A percentile compares a stretch with the other conserved stretches of the same genome.
These are phyloP conservation scores for Endocarpon pusillum DNA, from an alignment of 495 filamentous ascomycete genomes.

Conservation along the genomic window DNA sequence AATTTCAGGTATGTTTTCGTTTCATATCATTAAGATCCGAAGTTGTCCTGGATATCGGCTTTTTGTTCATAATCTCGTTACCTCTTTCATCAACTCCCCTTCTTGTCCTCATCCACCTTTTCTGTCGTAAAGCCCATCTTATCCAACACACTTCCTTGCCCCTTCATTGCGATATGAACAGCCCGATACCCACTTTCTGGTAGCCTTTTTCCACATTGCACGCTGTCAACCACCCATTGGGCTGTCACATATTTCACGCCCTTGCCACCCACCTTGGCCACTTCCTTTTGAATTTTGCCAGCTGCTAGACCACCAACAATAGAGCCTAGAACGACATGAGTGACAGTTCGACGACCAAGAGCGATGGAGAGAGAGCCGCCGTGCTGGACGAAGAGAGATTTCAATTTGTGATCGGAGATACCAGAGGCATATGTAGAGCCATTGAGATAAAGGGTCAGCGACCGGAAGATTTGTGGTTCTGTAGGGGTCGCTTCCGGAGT, in stretches of 20 bases:
- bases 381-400: conserved; percentile 53
- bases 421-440: conserved; percentile 65
- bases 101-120: too few species aligned
- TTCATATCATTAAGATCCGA: too few species aligned
- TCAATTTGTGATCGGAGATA: conserved; percentile 76
- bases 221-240: conserved; percentile 73
- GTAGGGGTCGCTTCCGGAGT: too few species aligned
- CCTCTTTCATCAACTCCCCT: too few species aligned
- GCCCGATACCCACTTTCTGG: conserved; percentile 54
- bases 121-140: too few species aligned
- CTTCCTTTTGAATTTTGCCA: conserved; percentile 70
- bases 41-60: too few species aligned
- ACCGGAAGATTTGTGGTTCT: conserved; percentile 53
- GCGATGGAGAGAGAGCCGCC: conserved; percentile 52
- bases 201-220: conserved; percentile 55
- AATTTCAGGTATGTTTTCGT: too few species aligned
- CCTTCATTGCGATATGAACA: conserved; percentile 38
- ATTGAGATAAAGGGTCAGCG: conserved; percentile 68
- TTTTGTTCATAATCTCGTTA: too few species aligned
- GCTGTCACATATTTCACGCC: conserved; percentile 68
- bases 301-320: conserved; percentile 66
- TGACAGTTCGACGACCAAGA: conserved; percentile 55
- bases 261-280: conserved; percentile 39
- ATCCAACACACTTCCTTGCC: conserved; percentile 49
- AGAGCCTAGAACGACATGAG: conserved; percentile 69